A percentile compares a stretch with the other conserved stretches of the same genome.
phyloP scores from a whole-genome alignment of 1,284 basidiomycete genomes.

The Leccinum pallidistipes region DNA sequence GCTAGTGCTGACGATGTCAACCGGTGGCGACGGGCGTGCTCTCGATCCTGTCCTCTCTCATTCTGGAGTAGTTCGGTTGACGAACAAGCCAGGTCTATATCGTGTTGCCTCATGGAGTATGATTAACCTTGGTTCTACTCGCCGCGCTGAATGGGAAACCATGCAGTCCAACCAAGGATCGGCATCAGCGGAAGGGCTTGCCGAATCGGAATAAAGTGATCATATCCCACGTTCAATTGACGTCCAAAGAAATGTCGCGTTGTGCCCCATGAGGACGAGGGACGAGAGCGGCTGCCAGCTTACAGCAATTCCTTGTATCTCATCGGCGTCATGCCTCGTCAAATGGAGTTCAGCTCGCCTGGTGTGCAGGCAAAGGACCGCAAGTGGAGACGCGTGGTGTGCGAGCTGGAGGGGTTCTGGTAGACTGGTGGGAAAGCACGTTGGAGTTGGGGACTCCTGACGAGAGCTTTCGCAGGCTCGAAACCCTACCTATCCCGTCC shows the following conservation, averaged over 20 bases:
- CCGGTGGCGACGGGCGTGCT: not conserved
- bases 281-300: slow-evolving; percentile 73
- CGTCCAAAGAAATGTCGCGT: slow-evolving; percentile 22
- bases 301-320: slow-evolving; percentile 89
- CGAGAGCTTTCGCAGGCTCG: too few relatives aligned
- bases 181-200: slow-evolving; percentile 11
- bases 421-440: too few relatives aligned
- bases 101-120: slow-evolving; percentile 50
- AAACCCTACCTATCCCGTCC: too few relatives aligned
- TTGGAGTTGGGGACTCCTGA: too few relatives aligned
- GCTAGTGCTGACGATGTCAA: slow-evolving; percentile 4
- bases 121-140: slow-evolving; percentile 39
- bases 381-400: slow-evolving; percentile 88
- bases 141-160: slow-evolving; percentile 20
- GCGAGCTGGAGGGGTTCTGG: slow-evolving; percentile 79
- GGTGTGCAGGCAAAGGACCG: slow-evolving; percentile 88
- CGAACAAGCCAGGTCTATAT: slow-evolving; percentile 28
- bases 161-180: slow-evolving; percentile 13
- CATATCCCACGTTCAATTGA: slow-evolving; percentile 34
- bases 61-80: slow-evolving; percentile 8
- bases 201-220: slow-evolving; percentile 25
- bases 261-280: slow-evolving; percentile 50
- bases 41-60: slow-evolving; percentile 7
- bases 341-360: slow-evolving; percentile 90
- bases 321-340: slow-evolving; percentile 83